Base-by-base conservation (phyloP, 495 filamentous ascomycete genomes). In the Rhizodiscina lignyota region DNA sequence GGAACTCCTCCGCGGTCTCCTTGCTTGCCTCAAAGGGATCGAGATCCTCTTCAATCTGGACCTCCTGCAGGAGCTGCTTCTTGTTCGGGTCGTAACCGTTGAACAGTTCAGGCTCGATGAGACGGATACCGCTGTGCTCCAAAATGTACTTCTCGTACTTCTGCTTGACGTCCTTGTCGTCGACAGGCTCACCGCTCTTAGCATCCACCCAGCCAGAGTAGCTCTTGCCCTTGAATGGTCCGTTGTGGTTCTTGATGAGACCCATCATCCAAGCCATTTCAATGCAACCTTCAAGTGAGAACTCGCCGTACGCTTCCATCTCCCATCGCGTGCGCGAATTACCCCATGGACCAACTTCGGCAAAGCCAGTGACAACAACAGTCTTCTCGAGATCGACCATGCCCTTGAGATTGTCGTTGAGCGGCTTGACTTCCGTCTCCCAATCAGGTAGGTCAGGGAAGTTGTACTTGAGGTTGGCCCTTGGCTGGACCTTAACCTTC, bases 211-310 rank as follows among this genome's bases (percentile, higher is more conserved):
- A 99, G 37, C 89, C 89, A 32, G 89, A 82, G 59, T 99, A 96
- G 28, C 77, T 74, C 63, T 93, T 79, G 52, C 91, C 89, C 61
- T 96, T 96, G 53, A 99, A 75, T 5, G 84, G 82, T n/a, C 89
- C 91, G 44, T 96, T 94, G 62, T 93, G 83, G 54, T 99, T 91
- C 62, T 81, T 92, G 59, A 99, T 96, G 38, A 96, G 76, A 38
- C 91, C 91, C 89, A 96, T 99, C 52, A 99, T 82, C 89, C 89
- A 99, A 21, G 89, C 84, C 89, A 99, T 96, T 59, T 99, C 89
- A 39, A 99, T 78, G 51, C 89, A 96, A 13, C 89, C 89, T 58
- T 96, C 89, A 13, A 96, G 74, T 13, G 91, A 96, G 64, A 99
- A 99, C 50, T 91, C 67, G 47, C 89, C 89, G 45, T 85, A 72